Percentiles rank a stretch among this genome's conserved stretches.
phyloP scores from a whole-genome alignment of 345 rosid species.

The Melaleuca quinquenervia region DNA sequence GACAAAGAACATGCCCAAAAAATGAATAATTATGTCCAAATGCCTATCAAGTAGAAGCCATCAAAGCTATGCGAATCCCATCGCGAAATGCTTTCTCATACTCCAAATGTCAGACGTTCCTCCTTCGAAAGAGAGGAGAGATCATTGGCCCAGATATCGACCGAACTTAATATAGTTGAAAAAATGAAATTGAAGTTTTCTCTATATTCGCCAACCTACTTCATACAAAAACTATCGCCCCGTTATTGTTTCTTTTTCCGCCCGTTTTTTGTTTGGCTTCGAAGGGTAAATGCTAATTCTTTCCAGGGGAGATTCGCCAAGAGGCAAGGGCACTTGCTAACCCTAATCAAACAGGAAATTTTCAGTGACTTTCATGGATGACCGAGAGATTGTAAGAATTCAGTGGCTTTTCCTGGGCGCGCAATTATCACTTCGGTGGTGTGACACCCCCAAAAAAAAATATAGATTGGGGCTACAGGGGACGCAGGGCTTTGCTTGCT shows the following conservation, averaged over 20 bases:
- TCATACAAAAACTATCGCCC: neutral
- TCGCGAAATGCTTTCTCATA: neutral
- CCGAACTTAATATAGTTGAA: neutral
- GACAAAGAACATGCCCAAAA: neutral
- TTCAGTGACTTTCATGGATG: neutral
- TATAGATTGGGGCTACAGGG: neutral
- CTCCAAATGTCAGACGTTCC: neutral
- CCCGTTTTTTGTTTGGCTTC: neutral
- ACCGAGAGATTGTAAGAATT: neutral
- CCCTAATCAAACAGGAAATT: neutral
- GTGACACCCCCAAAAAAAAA: neutral
- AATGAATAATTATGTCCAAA: neutral
- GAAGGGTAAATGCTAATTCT: neutral
- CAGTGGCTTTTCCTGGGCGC: neutral
- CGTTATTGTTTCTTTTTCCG: neutral
- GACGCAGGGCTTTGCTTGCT: neutral
- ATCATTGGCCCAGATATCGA: neutral
- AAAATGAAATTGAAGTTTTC: neutral
- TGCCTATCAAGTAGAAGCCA: neutral
- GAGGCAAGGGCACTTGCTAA: neutral
- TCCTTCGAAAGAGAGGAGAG: neutral
- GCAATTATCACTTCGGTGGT: neutral
- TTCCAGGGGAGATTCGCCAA: neutral
- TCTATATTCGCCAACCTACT: neutral
- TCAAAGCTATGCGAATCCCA: neutral